These are phyloP conservation scores for Gloeopeniophorella convolvens DNA, from an alignment of 768 basidiomycete species.

Conservation along the genomic window DNA sequence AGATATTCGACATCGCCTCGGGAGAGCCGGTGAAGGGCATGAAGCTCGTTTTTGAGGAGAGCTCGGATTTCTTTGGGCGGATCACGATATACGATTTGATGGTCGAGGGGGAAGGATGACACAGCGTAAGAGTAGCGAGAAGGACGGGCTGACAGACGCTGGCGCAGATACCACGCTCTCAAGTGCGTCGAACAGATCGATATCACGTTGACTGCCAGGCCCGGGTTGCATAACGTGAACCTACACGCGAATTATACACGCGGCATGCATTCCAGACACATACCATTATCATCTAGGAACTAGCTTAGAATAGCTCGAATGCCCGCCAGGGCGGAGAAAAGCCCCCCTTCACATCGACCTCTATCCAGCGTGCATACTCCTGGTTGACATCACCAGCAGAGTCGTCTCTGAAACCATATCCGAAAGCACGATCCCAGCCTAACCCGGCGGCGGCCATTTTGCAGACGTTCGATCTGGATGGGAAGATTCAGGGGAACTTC, in stretches of 20 bases:
- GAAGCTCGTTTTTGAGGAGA: conserved; percentile 69
- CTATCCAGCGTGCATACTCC: conserved; percentile 48
- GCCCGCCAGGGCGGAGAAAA: conserved; percentile 52
- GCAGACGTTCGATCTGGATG: conserved; percentile 56
- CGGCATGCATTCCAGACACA: not conserved
- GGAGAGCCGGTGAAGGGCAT: conserved; percentile 34
- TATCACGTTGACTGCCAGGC: too few species aligned
- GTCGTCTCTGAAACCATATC: conserved; percentile 32
- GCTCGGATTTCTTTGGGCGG: conserved; percentile 83
- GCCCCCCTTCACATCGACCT: conserved; percentile 55
- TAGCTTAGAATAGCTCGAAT: conserved; percentile 41
- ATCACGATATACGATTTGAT: conserved; percentile 64
- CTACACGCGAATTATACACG: too few species aligned
- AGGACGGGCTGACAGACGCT: too few species aligned
- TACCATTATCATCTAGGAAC: not conserved
- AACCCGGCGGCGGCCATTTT: conserved; percentile 51
- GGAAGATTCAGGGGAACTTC: not conserved
- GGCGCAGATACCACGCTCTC: too few species aligned
- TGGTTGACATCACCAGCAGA: conserved; percentile 41
- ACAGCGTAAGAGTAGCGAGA: not conserved
- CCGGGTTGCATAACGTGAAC: too few species aligned
- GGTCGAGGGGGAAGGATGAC: conserved; percentile 16
- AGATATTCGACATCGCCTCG: conserved; percentile 50
- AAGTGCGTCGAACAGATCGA: too few species aligned
- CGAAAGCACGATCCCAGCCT: conserved; percentile 61